Base-by-base conservation (phyloP, 345 rosid genomes). In the Hypericum perforatum region DNA sequence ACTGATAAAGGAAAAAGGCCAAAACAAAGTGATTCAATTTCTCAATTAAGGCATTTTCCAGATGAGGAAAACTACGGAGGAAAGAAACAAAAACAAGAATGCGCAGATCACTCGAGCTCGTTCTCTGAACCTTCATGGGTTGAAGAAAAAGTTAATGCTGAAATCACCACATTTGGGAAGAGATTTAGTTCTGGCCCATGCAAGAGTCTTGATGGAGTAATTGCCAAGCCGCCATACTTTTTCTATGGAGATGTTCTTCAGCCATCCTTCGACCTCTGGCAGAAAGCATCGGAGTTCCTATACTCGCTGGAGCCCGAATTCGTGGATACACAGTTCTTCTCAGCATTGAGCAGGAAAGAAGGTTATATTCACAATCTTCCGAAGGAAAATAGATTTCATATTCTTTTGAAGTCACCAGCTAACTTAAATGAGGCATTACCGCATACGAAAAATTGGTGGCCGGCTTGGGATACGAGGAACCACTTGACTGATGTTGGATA, bases 301-400 rank as follows among this genome's bases (percentile, higher is more conserved):
- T 79, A 73, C 8, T 76, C 60, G 39, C 67, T 75, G 16, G 74
- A 72, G 63, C 96, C 98, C 8, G 98, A 88, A 68, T 78, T 76
- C 63, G 86, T 81, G 42, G 67, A 74, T 51, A 57, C 94, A 41
- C 74, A 70, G 64, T 54, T 70, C 59, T 83, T 78, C 70, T 88
- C 95, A 0, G 74, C 95, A 2, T 60, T 92, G 72, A 75, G 61
- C 65, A 71, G 95, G 71, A 78, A 55, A 55, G 98, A 92, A 85
- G 97, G 95, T 14, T 92, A 83, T 32, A 49, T 83, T 37, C 96
- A 92, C 74, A 92, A 88, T 72, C 94, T 92, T 68, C 95, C 94
- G 0, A 57, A 62, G 5, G 70, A 71, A 54, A 70, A 72, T 60
- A 72, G 96, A 60, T 81, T 70, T 55, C 73, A 72, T 61, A 63